Evolutionary conservation across 2,329 filamentous ascomycete genomes (phyloP), one percentile per base, ranked within the genome.

Genomic region (Sclerotinia sclerotiorum): DNA sequence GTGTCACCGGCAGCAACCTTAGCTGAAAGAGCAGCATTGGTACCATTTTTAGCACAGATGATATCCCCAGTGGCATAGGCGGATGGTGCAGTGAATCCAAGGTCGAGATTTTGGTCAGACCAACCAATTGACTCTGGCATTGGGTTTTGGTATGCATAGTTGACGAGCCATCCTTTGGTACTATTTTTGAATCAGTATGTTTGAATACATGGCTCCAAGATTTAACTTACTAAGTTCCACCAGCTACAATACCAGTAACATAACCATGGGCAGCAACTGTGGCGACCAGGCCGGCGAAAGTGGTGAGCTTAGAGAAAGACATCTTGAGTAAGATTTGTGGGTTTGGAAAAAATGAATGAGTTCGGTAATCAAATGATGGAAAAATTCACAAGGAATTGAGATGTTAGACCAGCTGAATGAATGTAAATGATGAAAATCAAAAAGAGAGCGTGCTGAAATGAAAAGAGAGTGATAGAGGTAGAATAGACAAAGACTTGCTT

Each of bases 71-170:
- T 73, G 24, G 70, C 72, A 69, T 82, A 83, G 32, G 77, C 76
- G 66, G 78, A 79, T 17, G 85, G 84, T 27, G 80, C 80, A 67
- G 86, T 82, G 77, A 81, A 83, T 24, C 82, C 81, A 69, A 82
- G 82, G 73, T 67, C 65, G 27, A 62, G 44, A 27, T 61, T 62
- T 8, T 21, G 5, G 11, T 62, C 48, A 27, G 65, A 17, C 65
- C 65, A 67, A 24, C 65, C 65, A 21, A 62, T 46, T 2, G 32
- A 27, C 0, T 52, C 35, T 24, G 65, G 65, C 13, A 21, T 4
- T 29, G 55, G 44, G 27, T 5, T 54, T 51, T 39, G 24, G 48
- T 62, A 67, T 15, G 56, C 32, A 13, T 29, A 6, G 17, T 11
- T 29, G 24, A 39, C 32, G 46, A 35, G 35, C 42, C 42, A 52